Base-by-base conservation (phyloP, 805 yeast species). In the Ogataea henricii region DNA sequence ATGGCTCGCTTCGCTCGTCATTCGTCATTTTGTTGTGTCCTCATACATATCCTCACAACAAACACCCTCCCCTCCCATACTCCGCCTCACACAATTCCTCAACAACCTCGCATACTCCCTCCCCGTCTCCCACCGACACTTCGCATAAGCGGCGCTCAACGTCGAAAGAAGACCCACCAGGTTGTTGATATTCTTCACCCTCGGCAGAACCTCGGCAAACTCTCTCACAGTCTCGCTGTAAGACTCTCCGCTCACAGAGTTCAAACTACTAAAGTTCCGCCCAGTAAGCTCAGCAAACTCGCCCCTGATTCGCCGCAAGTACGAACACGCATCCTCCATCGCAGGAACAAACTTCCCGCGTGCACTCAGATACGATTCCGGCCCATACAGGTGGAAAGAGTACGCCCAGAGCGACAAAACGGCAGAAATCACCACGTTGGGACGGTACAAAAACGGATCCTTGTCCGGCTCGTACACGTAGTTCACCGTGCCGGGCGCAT, bases 111-210 rank as follows among this genome's bases (percentile, higher is more conserved):
- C 66, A 55, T 79, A 78, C 54, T 82, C 87, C 23, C 71, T 64
- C 9, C 83, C 82, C 37, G 78, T 64, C 48, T 79, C 82, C 83
- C 85, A 82, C 37, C 69, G 67, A 51, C 77, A 66, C 6, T 58
- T 59, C 25, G 56, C 54, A 48, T 70, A 75, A 9, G 66, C 55
- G 8, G 62, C 62, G 14, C 71, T 63, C 45, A 78, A 67, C 38
- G 68, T 55, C 39, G 64, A 63, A 43, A 83, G 58, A 35, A 85
- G 58, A 0, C 90, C 88, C 12, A 78, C 78, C 22, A 79, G 62
- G 36, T 77, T 64, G 46, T 82, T 71, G 52, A 69, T 74, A 51
- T 72, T 66, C 18, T 60, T 55, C 8, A 79, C 67, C 13, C 53
- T 46, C 4, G 62, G 59, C 17, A 80, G 52, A 17, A 61, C 57